A percentile compares a stretch with the other conserved stretches of the same genome.
phyloP scores from a whole-genome alignment of 345 rosid species.

The Triadica sebifera region DNA sequence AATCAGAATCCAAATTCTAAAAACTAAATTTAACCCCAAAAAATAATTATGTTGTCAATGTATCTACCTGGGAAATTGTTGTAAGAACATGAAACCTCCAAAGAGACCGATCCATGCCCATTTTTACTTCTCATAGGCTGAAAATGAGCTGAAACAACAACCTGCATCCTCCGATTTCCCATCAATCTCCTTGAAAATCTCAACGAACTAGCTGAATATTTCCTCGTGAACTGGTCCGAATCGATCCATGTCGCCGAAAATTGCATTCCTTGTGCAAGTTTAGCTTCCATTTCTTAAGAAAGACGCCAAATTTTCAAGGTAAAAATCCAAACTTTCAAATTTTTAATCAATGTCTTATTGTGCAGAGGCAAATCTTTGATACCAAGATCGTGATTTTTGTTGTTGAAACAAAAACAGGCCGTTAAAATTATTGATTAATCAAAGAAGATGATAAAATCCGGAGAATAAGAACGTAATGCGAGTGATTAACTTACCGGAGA shows the following conservation, averaged over 20 bases:
- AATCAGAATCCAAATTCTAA: background rate
- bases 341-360: background rate
- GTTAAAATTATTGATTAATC: background rate
- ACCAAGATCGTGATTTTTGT: background rate
- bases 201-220: conserved; percentile 26
- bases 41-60: background rate
- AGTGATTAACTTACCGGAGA: background rate
- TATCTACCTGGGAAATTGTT: conserved; percentile 53
- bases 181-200: conserved; percentile 30
- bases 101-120: conserved; percentile 17
- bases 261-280: conserved; percentile 43
- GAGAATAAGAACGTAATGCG: no score
- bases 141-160: conserved; percentile 41
- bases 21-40: background rate
- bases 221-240: conserved; percentile 30
- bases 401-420: background rate
- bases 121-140: conserved; percentile 27
- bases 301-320: background rate
- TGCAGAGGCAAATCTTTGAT: background rate
- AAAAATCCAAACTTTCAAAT: background rate
- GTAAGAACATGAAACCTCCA: conserved; percentile 43
- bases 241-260: conserved; percentile 40
- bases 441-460: no score
- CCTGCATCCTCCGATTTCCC: conserved; percentile 35
- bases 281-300: conserved; percentile 51